phyloP scores from a whole-genome alignment of 768 basidiomycete genomes.

The Artomyces pyxidatus region DNA sequence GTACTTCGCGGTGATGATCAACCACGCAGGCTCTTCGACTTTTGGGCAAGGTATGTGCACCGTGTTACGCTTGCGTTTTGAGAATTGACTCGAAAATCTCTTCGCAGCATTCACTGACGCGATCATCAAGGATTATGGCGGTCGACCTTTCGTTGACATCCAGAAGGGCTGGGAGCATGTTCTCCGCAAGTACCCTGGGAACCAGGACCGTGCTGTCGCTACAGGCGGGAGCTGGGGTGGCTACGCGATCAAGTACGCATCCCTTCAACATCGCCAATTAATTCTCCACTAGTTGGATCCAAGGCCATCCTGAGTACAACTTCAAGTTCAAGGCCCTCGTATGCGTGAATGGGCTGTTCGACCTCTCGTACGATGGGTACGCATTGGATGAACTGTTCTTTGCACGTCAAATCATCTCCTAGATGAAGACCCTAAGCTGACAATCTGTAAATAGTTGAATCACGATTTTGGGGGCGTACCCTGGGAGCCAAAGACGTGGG shows the following conservation, averaged over 20 bases:
- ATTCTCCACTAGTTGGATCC: conserved; percentile 66
- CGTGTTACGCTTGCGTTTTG: no score
- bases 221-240: conserved; percentile 85
- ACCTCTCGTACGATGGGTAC: conserved; percentile 71
- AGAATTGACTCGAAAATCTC: no score
- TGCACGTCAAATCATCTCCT: conserved; percentile 38
- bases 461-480: conserved; percentile 82
- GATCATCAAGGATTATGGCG: conserved; percentile 77
- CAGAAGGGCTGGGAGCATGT: conserved; percentile 67
- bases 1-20: conserved; percentile 81
- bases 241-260: conserved; percentile 79
- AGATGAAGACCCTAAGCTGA: not conserved
- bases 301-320: conserved; percentile 83
- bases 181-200: conserved; percentile 57
- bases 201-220: conserved; percentile 49
- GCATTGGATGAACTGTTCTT: conserved; percentile 90
- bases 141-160: conserved; percentile 76
- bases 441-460: conserved; percentile 53
- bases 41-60: conserved; percentile 82
- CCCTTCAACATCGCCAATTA: not conserved
- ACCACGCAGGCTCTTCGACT: conserved; percentile 90
- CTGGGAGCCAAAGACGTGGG: conserved; percentile 55
- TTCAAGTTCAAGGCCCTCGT: conserved; percentile 90
- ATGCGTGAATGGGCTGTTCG: conserved; percentile 90
- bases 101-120: conserved; percentile 67